phyloP scores from a whole-genome alignment of 257 asterid genomes.

The Fraxinus americana region DNA sequence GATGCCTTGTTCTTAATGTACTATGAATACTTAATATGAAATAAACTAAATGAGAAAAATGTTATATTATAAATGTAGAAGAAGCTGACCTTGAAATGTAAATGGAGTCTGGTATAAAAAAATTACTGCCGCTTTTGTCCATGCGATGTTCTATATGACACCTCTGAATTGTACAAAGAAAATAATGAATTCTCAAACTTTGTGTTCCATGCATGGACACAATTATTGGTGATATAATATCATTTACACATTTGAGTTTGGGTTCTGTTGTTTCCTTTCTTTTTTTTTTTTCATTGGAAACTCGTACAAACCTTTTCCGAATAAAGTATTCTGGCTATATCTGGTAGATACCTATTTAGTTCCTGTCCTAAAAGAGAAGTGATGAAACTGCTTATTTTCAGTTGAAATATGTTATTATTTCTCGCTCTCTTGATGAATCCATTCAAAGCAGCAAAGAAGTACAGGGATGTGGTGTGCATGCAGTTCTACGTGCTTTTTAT shows the following conservation, averaged over 20 bases:
- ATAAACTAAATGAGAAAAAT: slow-evolving; percentile 21
- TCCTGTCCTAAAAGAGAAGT: not conserved
- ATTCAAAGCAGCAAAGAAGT: slow-evolving; percentile 27
- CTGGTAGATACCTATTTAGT: not conserved
- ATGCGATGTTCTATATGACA: slow-evolving; percentile 35
- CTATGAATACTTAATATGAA: slow-evolving; percentile 73
- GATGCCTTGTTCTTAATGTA: slow-evolving; percentile 77
- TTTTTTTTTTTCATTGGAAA: not conserved
- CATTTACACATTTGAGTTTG: not conserved
- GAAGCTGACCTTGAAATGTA: slow-evolving; percentile 60
- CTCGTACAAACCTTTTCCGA: not conserved
- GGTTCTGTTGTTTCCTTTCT: not conserved
- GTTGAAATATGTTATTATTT: slow-evolving; percentile 8
- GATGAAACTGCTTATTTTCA: not conserved
- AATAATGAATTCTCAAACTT: slow-evolving; percentile 7
- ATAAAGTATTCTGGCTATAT: not conserved
- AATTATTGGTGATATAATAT: not conserved
- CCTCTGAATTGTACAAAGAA: slow-evolving; percentile 17
- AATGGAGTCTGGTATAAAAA: slow-evolving; percentile 41
- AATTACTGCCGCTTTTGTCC: slow-evolving; percentile 40
- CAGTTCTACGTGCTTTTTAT: slow-evolving; percentile 20
- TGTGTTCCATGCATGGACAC: not conserved
- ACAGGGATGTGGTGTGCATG: not conserved
- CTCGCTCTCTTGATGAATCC: slow-evolving; percentile 34
- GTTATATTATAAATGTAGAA: slow-evolving; percentile 44